Conservation (phyloP, 2,329 filamentous ascomycete species). For the Claviceps quebecensis region DNA sequence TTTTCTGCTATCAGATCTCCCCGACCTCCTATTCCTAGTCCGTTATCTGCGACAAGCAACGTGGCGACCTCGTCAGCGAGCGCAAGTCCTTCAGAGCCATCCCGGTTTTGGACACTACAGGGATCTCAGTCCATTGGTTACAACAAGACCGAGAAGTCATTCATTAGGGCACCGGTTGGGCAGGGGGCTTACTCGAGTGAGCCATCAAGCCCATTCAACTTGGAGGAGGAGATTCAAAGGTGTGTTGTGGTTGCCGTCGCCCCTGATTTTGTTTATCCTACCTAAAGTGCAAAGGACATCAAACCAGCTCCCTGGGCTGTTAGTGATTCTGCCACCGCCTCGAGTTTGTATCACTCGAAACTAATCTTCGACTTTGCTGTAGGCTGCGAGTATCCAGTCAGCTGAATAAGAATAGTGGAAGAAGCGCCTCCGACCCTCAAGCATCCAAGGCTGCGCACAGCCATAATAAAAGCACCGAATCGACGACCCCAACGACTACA, state of each 20-base stretch:
- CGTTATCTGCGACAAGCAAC: constrained; percentile 30
- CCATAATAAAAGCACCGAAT: constrained; percentile 22
- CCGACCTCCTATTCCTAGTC: constrained; percentile 34
- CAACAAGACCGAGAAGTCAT: constrained; percentile 3
- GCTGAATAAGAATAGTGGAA: constrained; percentile 42
- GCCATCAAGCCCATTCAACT: constrained; percentile 21
- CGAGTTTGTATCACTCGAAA: not conserved
- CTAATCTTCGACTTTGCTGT: not conserved
- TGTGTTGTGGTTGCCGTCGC: constrained; percentile 14
- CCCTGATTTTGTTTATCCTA: not conserved
- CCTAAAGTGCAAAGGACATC: not conserved
- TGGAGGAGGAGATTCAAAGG: constrained; percentile 19
- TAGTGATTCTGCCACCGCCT: not conserved
- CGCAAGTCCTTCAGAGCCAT: constrained; percentile 21
- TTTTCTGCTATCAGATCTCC: constrained; percentile 25
- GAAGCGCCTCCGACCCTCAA: constrained; percentile 30
- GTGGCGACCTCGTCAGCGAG: constrained; percentile 29
- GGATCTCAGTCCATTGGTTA: constrained; percentile 13
- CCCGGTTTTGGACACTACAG: constrained; percentile 10
- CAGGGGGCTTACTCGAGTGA: constrained; percentile 23
- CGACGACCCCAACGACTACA: constrained; percentile 34
- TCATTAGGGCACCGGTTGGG: constrained; percentile 7
- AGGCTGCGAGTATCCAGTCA: constrained; percentile 15
- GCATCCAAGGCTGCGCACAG: constrained; percentile 29
- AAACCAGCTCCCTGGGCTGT: not conserved